Evolutionary conservation across 345 rosid genomes (phyloP).

Genomic region (Salix brachista): DNA sequence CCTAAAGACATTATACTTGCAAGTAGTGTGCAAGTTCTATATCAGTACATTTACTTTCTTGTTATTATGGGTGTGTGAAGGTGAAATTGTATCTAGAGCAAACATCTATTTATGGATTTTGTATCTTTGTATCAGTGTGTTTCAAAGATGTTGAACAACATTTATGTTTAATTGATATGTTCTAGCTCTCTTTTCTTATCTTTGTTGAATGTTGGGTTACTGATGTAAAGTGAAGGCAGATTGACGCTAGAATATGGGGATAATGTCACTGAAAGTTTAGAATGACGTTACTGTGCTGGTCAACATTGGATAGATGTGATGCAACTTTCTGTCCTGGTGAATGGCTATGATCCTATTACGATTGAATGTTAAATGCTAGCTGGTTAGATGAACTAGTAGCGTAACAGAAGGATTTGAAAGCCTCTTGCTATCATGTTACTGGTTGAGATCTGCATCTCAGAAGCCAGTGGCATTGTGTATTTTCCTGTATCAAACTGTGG

Average conservation of each 20-base stretch:
- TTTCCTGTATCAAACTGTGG: background rate
- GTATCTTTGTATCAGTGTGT: background rate
- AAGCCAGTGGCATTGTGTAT: background rate
- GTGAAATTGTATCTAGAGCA: background rate
- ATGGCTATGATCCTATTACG: background rate
- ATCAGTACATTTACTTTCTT: background rate
- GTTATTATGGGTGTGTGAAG: background rate
- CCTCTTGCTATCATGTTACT: background rate
- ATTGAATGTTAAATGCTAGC: background rate
- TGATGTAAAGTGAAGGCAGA: background rate
- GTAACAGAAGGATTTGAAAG: background rate
- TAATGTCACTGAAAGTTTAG: background rate
- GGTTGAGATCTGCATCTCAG: background rate
- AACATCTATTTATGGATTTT: background rate
- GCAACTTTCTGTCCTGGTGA: background rate
- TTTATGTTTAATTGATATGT: background rate
- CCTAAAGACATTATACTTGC: background rate
- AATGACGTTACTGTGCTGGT: background rate
- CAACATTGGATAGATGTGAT: background rate
- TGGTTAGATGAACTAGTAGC: background rate
- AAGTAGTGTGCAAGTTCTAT: background rate
- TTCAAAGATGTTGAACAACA: background rate
- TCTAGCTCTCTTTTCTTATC: background rate
- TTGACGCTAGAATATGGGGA: background rate
- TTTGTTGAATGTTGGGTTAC: background rate